Conservation (phyloP, 176 grass and related monocot genomes). For the Bromus sterilis region DNA sequence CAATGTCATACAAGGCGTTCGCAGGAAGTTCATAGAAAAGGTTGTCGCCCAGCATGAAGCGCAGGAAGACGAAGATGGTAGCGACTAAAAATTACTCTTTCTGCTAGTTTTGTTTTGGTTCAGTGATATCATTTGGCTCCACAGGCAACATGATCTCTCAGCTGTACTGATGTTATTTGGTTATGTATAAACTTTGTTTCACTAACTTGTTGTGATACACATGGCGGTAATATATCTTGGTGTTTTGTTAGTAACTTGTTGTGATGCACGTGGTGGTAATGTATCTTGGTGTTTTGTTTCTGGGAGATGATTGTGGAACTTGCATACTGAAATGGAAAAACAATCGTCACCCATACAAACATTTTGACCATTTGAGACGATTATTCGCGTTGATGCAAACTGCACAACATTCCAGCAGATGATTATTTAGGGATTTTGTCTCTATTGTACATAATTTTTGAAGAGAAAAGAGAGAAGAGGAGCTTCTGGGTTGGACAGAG, state of each 20-base stretch:
- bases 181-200: neutral
- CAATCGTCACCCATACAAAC: neutral
- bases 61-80: too few relatives aligned
- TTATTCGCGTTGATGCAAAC: neutral
- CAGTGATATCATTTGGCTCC: too few relatives aligned
- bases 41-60: slow-evolving; percentile 66
- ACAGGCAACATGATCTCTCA: too few relatives aligned
- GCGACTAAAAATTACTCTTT: too few relatives aligned
- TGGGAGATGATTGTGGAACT: neutral
- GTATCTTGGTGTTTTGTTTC: neutral
- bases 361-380: too few relatives aligned
- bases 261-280: neutral
- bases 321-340: neutral
- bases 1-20: slow-evolving; percentile 71
- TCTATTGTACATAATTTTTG: neutral
- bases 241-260: neutral
- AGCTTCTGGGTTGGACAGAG: neutral
- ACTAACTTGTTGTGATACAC: too few relatives aligned
- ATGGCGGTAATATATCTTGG: too few relatives aligned
- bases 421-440: too few relatives aligned
- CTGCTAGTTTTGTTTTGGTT: too few relatives aligned
- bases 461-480: neutral
- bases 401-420: too few relatives aligned
- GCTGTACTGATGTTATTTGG: too few relatives aligned
- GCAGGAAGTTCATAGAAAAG: slow-evolving; percentile 87